Base-by-base conservation (phyloP, 768 basidiomycete species). In the Pleurotus platypus region DNA sequence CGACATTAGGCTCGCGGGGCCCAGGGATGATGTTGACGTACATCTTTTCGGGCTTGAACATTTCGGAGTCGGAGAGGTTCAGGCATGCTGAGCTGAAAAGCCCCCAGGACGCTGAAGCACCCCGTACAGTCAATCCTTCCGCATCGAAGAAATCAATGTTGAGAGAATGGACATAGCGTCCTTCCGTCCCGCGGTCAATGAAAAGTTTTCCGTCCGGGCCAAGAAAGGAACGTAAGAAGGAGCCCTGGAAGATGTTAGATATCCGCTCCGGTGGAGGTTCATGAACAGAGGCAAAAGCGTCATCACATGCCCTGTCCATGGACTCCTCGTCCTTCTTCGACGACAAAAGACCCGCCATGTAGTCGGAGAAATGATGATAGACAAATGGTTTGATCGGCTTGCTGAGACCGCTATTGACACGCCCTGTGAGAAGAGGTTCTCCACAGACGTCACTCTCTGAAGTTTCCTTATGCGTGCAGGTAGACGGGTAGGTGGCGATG, bases 131-230 rank as follows among this genome's bases (percentile, higher is more conserved):
- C 5, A 64, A 66, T 1, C 68, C 65, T 26, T 74, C 56, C 0
- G 72, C 62, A 46, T 73, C 71, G 62, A 77, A 76, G 45, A 70
- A 69, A 55, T 75, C 68, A 1, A 74, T 27, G 15, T 70, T 62
- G 0, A 74, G 58, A 0, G 62, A 61, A 49, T 72, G 70, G 0
- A 65, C 60, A n/a, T 64, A 42, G 11, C 59, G 26, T 16, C 61
- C 60, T 27, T 57, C 26, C 22, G 48, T 46, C 9, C 57, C 57
- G 22, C 62, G 20, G 39, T 61, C 51, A 16, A 66, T 55, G 58
- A 65, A 66, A n/a, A 63, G 56, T 3, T 27, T 42, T 8, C 55
- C 49, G 55, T 60, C 57, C 13, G 63, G 69, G 1, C 68, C 70
- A 20, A 43, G 4, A 20, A 73, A 72, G 5, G 55, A 60, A 2